phyloP scores from a whole-genome alignment of 257 asterid species.

The Solanum verrucosum region DNA sequence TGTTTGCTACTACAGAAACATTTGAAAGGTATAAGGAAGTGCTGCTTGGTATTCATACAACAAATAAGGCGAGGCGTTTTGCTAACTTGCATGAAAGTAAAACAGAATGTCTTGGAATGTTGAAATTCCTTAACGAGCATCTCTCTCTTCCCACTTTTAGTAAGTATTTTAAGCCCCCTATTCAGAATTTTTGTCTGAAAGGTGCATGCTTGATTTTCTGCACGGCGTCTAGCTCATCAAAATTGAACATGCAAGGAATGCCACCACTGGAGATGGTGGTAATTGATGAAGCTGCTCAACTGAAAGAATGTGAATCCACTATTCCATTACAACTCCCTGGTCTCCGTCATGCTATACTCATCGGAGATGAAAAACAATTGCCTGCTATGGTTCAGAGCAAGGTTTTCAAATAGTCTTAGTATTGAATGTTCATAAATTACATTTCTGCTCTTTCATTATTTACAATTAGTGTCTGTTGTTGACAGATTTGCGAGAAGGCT shows the following conservation, averaged over 20 bases:
- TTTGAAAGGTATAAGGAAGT: constrained; percentile 1
- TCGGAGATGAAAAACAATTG: constrained; percentile 58
- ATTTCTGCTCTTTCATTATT: background rate
- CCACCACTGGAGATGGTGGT: constrained; percentile 29
- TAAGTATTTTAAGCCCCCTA: background rate
- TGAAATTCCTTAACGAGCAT: constrained; percentile 1
- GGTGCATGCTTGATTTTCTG: constrained; percentile 35
- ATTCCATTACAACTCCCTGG: constrained; percentile 46
- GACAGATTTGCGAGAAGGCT: constrained; percentile 30
- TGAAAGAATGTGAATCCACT: constrained; percentile 49
- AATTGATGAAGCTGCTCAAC: constrained; percentile 61
- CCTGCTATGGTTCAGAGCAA: constrained; percentile 48
- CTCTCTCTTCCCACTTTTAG: constrained; percentile 12
- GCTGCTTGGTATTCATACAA: background rate
- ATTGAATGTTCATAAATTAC: background rate
- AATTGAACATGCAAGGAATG: constrained; percentile 6
- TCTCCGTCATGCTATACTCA: constrained; percentile 41
- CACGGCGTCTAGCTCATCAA: constrained; percentile 40
- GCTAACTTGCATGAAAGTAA: background rate
- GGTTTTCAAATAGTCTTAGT: background rate
- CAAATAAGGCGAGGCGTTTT: background rate
- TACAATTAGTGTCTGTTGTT: background rate
- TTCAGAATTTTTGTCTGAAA: background rate
- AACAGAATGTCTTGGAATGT: constrained; percentile 5
- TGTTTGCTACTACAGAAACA: background rate